Conservation (phyloP, 2,329 filamentous ascomycete species). For the Orbilia brochopaga region DNA sequence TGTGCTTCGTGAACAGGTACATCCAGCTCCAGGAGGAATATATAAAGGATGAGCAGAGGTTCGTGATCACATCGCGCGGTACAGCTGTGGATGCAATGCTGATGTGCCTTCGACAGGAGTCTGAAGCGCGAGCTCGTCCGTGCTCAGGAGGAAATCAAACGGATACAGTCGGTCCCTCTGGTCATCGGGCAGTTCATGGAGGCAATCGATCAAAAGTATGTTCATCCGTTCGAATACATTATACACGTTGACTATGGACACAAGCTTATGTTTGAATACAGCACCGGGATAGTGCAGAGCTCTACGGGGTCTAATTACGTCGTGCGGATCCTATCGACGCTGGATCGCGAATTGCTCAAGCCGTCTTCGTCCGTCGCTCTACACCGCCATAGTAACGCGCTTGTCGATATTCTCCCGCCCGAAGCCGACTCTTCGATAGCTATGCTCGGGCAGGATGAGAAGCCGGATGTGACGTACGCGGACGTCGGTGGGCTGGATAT, state of each 20-base stretch:
- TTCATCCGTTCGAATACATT: conserved; percentile 9
- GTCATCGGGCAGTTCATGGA: conserved; percentile 99
- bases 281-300: conserved; percentile 97
- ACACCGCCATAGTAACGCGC: conserved; percentile 96
- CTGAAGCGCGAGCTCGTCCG: conserved; percentile 95
- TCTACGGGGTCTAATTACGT: conserved; percentile 99
- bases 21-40: conserved; percentile 99
- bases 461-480: conserved; percentile 96
- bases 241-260: background rate
- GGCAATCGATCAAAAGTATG: conserved; percentile 97
- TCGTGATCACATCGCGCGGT: background rate
- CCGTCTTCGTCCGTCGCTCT: conserved; percentile 96
- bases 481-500: conserved; percentile 98
- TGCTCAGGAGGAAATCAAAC: conserved; percentile 98
- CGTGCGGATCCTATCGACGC: conserved; percentile 94
- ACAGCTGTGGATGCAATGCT: conserved; percentile 25
- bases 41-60: conserved; percentile 99
- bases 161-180: conserved; percentile 95
- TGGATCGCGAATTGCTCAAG: conserved; percentile 97
- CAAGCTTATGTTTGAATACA: conserved; percentile 58
- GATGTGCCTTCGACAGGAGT: conserved; percentile 66
- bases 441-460: conserved; percentile 95
- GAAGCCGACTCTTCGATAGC: conserved; percentile 98
- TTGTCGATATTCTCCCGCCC: conserved; percentile 97
- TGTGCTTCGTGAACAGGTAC: conserved; percentile 65